Evolutionary conservation across 192 early-diverging fungal genomes (phyloP).

Genomic region (Coemansia sp.): DNA sequence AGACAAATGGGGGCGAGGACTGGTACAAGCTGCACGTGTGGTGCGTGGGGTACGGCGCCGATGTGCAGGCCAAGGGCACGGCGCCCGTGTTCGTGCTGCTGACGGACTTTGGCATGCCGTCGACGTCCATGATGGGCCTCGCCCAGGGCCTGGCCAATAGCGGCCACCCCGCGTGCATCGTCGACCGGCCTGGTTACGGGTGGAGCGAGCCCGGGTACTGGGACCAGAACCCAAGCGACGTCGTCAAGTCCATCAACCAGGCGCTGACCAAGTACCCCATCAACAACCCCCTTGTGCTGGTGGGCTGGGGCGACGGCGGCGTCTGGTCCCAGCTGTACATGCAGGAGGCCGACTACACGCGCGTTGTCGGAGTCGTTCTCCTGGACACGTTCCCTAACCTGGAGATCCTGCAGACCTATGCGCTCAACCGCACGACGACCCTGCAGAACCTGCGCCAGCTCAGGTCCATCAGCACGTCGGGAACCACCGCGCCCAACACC

Average conservation of each 20-base stretch:
- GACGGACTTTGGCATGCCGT: constrained; percentile 55
- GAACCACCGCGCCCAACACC: background rate
- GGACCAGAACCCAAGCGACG: constrained; percentile 49
- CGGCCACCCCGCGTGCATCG: constrained; percentile 48
- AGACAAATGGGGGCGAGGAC: constrained; percentile 43
- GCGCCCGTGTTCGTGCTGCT: constrained; percentile 47
- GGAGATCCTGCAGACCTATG: constrained; percentile 53
- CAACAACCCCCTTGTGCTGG: constrained; percentile 43
- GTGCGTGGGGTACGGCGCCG: constrained; percentile 30
- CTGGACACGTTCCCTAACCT: constrained; percentile 54
- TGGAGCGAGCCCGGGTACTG: constrained; percentile 58
- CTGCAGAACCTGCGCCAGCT: constrained; percentile 48
- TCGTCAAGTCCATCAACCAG: constrained; percentile 52
- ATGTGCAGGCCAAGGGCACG: constrained; percentile 6
- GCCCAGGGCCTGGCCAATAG: constrained; percentile 35
- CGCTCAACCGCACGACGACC: constrained; percentile 52
- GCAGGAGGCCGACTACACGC: constrained; percentile 45
- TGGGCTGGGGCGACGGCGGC: constrained; percentile 57
- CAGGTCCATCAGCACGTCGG: constrained; percentile 18
- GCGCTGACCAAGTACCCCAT: constrained; percentile 49
- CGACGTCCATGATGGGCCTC: constrained; percentile 50
- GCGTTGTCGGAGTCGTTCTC: constrained; percentile 47
- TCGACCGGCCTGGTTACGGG: constrained; percentile 56
- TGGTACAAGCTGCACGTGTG: constrained; percentile 53
- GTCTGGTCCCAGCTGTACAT: constrained; percentile 57